Evolutionary conservation across 2,329 filamentous ascomycete genomes (phyloP), one percentile per base, ranked within the genome.

Genomic region (Fusarium falciforme): DNA sequence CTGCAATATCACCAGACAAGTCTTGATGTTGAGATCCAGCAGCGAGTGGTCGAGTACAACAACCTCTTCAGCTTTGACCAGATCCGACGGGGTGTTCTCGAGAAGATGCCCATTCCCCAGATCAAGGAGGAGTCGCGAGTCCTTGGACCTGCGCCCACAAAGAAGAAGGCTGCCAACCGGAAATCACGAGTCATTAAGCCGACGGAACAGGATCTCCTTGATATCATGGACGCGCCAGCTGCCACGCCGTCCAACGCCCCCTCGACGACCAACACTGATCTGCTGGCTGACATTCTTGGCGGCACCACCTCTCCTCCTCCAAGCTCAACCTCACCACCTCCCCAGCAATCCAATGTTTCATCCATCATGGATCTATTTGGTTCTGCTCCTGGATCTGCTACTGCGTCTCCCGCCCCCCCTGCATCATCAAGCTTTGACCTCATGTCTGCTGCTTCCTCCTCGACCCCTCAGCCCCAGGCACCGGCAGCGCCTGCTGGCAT

Each of bases 91-190:
- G 96, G 96, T 67, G 96, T 99, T 4, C 86, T 99, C 12, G 96
- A 99, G 84, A 97, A 96, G 82, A 99, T 99, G 97, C 96, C 96
- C 9, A 91, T 96, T 2, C 96, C 96, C 10, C 96, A 98, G 82
- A 98, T 99, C 79, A 94, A 96, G 75, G 96, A 99, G 81, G 94
- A 97, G 82, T 96, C 96, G 64, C 89, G 96, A 69, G 95, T 98
- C 4, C 87, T 99, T 20, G 95, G 95, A 49, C 93, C 96, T 78
- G 92, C 94, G 1, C 87, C 90, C 2, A 92, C 91, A 82, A 90
- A 92, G 77, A 87, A 89, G 73, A 92, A 90, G 82, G 91, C 92
- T 58, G 88, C 90, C 68, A 94, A 93, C 80, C 91, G 94, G 77
- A 94, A 92, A 81, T 91, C 92, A 67, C 95, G 93, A 83, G 89